Evolutionary conservation across 768 basidiomycete genomes (phyloP), one percentile per base, ranked within the genome.

Genomic region (Strobilomyces echinocephalus): DNA sequence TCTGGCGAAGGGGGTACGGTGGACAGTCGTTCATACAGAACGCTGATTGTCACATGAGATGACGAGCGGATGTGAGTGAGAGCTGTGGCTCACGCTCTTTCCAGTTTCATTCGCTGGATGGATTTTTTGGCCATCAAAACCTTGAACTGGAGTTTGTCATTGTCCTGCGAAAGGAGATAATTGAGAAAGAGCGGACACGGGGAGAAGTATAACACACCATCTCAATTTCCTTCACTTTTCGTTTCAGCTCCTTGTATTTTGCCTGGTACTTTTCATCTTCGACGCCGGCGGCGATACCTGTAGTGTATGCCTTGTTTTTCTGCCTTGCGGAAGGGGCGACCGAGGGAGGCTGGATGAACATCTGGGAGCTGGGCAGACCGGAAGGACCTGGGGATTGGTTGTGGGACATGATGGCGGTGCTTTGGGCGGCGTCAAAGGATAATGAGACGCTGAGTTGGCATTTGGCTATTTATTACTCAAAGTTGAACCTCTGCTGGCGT

Each of bases 211-310:
- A 60, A 80, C 86, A 61, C 55, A 90, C 91, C 31, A 76, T 70
- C 73, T 93, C 91, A 58, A 92, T 87, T 71, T 92, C 89, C 67
- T 84, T 87, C 53, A 92, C 89, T 73, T 91, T 91, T 72, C 84
- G 80, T 70, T 89, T 91, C 58, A 93, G 76, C 54, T 93, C 90
- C 69, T 84, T 89, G 75, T 92, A 93, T 72, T 92, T 92, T 64
- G 82, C 79, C 55, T 88, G 86, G 68, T 92, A 93, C 71, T 90
- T 91, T 65, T 81, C 81, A 70, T 92, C 90, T 66, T 91, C 89
- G 18, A 85, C 87, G 62, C 87, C 85, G 26, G 86, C 87, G 36
- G 86, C 80, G 57, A 88, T 86, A 56, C 85, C 87, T 20, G 81
- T 73, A 18, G 79, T 58, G 45, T 77, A 75, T 21, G 74, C 56